phyloP scores from a whole-genome alignment of 768 basidiomycete genomes.

The Podaxis rugospora region DNA sequence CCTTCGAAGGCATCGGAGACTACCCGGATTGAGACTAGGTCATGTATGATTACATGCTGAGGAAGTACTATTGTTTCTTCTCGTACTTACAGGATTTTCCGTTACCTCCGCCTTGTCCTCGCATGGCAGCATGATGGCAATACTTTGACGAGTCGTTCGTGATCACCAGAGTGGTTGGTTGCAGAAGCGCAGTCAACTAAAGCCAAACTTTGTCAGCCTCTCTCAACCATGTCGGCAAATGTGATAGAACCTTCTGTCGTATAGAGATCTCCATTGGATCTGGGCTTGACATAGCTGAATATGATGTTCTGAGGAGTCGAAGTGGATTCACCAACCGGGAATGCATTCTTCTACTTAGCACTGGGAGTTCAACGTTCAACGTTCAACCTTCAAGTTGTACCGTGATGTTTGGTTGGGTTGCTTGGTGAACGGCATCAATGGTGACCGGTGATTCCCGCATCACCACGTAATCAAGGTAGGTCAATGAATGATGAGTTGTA shows the following conservation, averaged over 20 bases:
- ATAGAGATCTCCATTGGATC: conserved; percentile 59
- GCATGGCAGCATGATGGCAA: conserved; percentile 82
- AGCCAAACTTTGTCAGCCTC: conserved; percentile 12
- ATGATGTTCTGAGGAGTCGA: conserved; percentile 5
- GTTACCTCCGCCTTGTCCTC: conserved; percentile 56
- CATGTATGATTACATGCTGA: conserved; percentile 10
- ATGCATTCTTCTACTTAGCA: neutral
- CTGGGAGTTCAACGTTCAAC: neutral
- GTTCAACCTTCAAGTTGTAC: no score
- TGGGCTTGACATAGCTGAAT: conserved; percentile 14
- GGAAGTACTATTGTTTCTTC: neutral
- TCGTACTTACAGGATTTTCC: conserved; percentile 76
- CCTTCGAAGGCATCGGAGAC: conserved; percentile 71
- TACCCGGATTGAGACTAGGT: conserved; percentile 63
- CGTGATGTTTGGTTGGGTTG: neutral
- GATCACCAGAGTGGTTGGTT: conserved; percentile 61
- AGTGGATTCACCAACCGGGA: conserved; percentile 10
- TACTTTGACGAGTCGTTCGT: conserved; percentile 84
- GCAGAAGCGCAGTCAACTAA: conserved; percentile 60
- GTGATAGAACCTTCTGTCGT: conserved; percentile 44
- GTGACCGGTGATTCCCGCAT: conserved; percentile 5
- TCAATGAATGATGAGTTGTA: no score
- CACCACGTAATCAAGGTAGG: no score
- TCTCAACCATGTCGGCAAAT: conserved; percentile 11
- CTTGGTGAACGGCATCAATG: neutral